A percentile compares a stretch with the other conserved stretches of the same genome.
Evolutionary conservation across 768 basidiomycete species (phyloP).

Genomic region (Ramaria sp.): DNA sequence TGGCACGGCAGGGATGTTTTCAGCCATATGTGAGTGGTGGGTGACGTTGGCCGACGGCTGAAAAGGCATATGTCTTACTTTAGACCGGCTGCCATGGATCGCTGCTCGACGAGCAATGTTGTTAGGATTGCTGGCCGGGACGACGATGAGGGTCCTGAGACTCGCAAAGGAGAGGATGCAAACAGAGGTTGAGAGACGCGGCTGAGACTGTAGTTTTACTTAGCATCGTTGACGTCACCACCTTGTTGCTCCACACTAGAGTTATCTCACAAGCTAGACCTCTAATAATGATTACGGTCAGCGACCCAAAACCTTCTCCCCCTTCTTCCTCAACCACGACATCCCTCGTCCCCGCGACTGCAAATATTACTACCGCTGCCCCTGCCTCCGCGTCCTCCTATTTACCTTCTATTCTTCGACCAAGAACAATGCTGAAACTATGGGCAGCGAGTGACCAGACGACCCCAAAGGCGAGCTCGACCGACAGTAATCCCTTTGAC

Average conservation of each 20-base stretch:
- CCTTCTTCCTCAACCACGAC: conserved; percentile 19
- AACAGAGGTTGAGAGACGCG: conserved; percentile 16
- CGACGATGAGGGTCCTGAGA: conserved; percentile 36
- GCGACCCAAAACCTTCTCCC: conserved; percentile 5
- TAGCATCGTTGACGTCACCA: conserved; percentile 2
- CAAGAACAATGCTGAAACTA: conserved; percentile 50
- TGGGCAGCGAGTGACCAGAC: conserved; percentile 55
- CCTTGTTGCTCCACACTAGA: not conserved
- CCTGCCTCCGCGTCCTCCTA: not conserved
- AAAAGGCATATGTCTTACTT: not conserved
- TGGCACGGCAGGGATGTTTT: conserved; percentile 51
- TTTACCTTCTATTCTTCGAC: conserved; percentile 5
- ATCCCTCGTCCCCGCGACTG: conserved; percentile 7
- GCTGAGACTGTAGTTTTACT: conserved; percentile 13
- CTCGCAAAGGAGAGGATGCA: conserved; percentile 25
- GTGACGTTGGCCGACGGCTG: not conserved
- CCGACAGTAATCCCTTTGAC: conserved; percentile 56
- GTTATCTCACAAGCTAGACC: not conserved
- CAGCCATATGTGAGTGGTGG: conserved; percentile 38
- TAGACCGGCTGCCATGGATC: conserved; percentile 52
- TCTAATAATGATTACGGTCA: not conserved
- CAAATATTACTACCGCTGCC: not conserved
- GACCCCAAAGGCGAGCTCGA: conserved; percentile 43
- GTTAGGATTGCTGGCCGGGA: conserved; percentile 51
- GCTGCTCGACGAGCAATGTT: conserved; percentile 34